Evolutionary conservation across 225 moss, liverwort and hornwort species (phyloP), one percentile per base, ranked within the genome.

Genomic region (Bryoerythrophyllum caledonicum): DNA sequence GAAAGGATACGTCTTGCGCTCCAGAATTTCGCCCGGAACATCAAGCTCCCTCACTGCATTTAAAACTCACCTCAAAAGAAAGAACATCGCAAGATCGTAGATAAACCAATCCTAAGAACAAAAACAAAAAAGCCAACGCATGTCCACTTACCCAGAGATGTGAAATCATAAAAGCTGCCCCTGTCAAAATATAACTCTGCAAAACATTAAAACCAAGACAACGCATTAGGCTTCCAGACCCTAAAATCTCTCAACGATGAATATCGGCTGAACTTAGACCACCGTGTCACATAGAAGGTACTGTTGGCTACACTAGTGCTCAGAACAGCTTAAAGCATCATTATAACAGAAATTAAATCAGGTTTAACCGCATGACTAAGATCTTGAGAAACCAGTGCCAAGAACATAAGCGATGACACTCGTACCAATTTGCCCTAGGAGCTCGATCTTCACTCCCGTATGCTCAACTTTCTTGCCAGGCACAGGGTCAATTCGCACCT

Each of bases 391-490:
- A 60, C 6, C 30, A 69, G 34, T 63, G 34, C 41, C 56, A 26
- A 80, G 9, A 65, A 60, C 64, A 66, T 28, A 6, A 67, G 44
- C 27, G 28, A 38, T 67, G 9, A 17, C 19, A 73, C 4, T n/a
- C 23, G 52, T 82, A 96, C 96, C 92, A 75, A 96, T 96, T 78
- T 96, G 96, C 60, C 94, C 96, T 73, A 96, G 74, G 51, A 96
- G 96, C 83, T 94, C 94, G 56, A 96, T 96, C 84, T 96, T 96
- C 77, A 96, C 96, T 65, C 96, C 96, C 84, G 73, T 85, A 63
- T 96, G 94, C 83, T 96, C 96, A 65, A 96, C 89, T 84, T 91
- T 96, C 82, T 94, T 96, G 44, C 94, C 92, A 58, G 90, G 94
- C 28, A 92, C 74, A 72, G 96, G 96, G 15, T 96, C 94, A 68